These are phyloP conservation scores for Didymella pomorum DNA, from an alignment of 2,329 filamentous ascomycete species.

Conservation along the genomic window DNA sequence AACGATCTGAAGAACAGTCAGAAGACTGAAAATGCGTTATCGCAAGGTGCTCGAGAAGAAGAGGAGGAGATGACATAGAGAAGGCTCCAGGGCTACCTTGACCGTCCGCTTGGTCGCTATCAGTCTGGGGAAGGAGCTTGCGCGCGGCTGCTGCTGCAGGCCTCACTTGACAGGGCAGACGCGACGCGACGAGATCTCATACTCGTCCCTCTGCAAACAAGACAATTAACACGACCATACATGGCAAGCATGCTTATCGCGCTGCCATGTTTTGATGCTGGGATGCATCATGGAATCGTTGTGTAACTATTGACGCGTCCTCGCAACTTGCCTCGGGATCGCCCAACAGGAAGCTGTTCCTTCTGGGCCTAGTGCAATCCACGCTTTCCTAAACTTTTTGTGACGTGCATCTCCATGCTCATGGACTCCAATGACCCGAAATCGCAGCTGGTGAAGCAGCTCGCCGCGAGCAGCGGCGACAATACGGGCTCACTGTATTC, in stretches of 20 bases:
- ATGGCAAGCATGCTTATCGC: neutral
- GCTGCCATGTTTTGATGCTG: neutral
- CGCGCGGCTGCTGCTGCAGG: slow-evolving; percentile 24
- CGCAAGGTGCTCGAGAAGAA: slow-evolving; percentile 15
- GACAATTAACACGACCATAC: neutral
- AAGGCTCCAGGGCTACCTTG: slow-evolving; percentile 1
- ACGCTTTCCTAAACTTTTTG: slow-evolving; percentile 23
- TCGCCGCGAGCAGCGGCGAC: slow-evolving; percentile 38
- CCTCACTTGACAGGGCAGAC: slow-evolving; percentile 11
- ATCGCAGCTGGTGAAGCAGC: slow-evolving; percentile 50
- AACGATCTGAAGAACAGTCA: slow-evolving; percentile 22
- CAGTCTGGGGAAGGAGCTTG: slow-evolving; percentile 25
- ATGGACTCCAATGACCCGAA: slow-evolving; percentile 52
- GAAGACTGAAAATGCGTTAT: slow-evolving; percentile 19
- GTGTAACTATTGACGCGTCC: neutral
- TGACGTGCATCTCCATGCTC: slow-evolving; percentile 15
- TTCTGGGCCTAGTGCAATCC: slow-evolving; percentile 27
- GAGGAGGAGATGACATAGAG: slow-evolving; percentile 9
- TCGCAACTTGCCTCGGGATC: slow-evolving; percentile 1
- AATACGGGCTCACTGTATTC: slow-evolving; percentile 53
- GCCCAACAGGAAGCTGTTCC: slow-evolving; percentile 7
- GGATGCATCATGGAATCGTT: neutral
- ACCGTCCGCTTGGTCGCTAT: slow-evolving; percentile 9
- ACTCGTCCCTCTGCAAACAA: neutral
- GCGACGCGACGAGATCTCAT: slow-evolving; percentile 6